phyloP scores from a whole-genome alignment of 2,329 filamentous ascomycete genomes.

The Fusarium continuum region DNA sequence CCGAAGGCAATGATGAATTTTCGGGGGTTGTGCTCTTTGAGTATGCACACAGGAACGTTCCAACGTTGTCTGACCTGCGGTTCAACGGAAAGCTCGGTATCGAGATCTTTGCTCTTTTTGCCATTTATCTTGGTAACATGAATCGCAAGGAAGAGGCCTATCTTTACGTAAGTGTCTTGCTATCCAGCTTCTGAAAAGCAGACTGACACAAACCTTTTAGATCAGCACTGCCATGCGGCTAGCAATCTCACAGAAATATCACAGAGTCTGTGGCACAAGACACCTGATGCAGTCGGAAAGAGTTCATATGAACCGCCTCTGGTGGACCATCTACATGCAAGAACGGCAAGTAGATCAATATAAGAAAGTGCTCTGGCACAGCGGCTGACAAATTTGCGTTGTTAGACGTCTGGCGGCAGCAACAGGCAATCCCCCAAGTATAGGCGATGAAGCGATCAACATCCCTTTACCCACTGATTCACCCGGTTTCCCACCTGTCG shows the following conservation, averaged over 20 bases:
- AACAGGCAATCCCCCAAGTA: slow-evolving; percentile 41
- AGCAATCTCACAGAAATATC: slow-evolving; percentile 44
- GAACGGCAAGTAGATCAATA: slow-evolving; percentile 31
- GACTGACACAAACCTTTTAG: slow-evolving; percentile 1
- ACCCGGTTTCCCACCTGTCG: slow-evolving; percentile 43
- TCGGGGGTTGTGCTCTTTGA: slow-evolving; percentile 37
- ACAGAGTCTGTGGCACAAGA: slow-evolving; percentile 41
- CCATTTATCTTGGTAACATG: slow-evolving; percentile 39
- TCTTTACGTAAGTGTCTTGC: slow-evolving; percentile 30
- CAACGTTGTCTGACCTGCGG: slow-evolving; percentile 40
- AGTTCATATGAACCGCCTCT: slow-evolving; percentile 42
- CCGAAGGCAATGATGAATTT: slow-evolving; percentile 40
- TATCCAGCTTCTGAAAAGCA: rapidly evolving
- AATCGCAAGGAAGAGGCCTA: slow-evolving; percentile 43
- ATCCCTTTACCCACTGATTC: slow-evolving; percentile 41
- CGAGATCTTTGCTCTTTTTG: slow-evolving; percentile 42
- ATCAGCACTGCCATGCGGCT: slow-evolving; percentile 44
- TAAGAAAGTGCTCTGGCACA: rapidly evolving
- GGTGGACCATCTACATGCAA: slow-evolving; percentile 47
- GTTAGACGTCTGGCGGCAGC: slow-evolving; percentile 37
- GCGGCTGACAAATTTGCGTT: neutral
- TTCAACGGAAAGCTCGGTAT: slow-evolving; percentile 43
- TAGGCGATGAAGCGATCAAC: slow-evolving; percentile 40
- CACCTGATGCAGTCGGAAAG: slow-evolving; percentile 42
- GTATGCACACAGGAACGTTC: slow-evolving; percentile 42